Evolutionary conservation across 2,329 filamentous ascomycete genomes (phyloP).

Genomic region (Aspergillus hiratsukae): DNA sequence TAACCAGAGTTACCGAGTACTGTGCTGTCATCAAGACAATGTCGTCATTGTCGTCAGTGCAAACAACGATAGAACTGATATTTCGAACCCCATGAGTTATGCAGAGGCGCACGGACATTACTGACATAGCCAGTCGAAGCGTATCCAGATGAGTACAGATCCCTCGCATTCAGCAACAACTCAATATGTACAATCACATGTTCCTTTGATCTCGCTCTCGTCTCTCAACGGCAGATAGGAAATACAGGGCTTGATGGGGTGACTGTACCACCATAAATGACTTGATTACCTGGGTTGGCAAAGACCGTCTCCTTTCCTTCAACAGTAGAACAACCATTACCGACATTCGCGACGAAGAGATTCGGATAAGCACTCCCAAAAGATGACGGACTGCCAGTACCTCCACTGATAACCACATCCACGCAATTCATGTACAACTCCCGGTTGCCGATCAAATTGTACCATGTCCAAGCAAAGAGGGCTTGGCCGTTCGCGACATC

Average conservation of each 20-base stretch:
- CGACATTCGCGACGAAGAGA: slow-evolving; percentile 9
- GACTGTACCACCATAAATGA: slow-evolving; percentile 6
- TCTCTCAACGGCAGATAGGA: slow-evolving; percentile 3
- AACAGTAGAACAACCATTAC: slow-evolving; percentile 8
- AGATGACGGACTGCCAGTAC: not conserved
- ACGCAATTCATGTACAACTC: slow-evolving; percentile 84
- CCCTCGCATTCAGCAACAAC: not conserved
- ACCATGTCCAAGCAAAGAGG: slow-evolving; percentile 69
- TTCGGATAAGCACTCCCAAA: slow-evolving; percentile 4
- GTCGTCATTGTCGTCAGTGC: not conserved
- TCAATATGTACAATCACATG: not conserved
- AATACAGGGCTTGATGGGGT: slow-evolving; percentile 2
- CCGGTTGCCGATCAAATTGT: slow-evolving; percentile 67
- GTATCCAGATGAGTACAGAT: not conserved
- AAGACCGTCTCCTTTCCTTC: slow-evolving; percentile 9
- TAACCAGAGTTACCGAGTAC: no score
- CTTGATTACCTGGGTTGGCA: slow-evolving; percentile 4
- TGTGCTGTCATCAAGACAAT: not conserved
- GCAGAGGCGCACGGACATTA: not conserved
- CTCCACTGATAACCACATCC: slow-evolving; percentile 52
- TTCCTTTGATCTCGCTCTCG: not conserved
- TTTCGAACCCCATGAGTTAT: not conserved
- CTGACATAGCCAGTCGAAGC: not conserved
- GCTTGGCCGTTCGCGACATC: slow-evolving; percentile 55
- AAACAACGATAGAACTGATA: no score